Conservation (phyloP, 495 filamentous ascomycete species). For the Mycothermus thermophilus region DNA sequence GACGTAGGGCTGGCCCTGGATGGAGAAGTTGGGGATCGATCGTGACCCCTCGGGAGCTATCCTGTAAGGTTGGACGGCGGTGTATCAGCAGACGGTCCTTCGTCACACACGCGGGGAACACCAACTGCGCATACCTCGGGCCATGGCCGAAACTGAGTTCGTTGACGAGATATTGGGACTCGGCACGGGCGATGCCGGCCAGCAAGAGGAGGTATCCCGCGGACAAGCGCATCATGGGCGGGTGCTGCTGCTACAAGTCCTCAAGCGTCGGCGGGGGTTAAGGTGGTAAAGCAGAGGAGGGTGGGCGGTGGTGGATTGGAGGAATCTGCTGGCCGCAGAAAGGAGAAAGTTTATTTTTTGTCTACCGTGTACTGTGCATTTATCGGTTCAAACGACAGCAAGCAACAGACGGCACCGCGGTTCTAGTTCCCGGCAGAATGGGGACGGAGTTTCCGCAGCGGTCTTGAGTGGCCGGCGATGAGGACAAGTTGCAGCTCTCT, state of each 20-base stretch:
- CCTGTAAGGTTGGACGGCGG: slow-evolving; percentile 12
- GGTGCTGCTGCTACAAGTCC: neutral
- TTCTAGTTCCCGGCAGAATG: slow-evolving; percentile 8
- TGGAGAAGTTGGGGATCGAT: slow-evolving; percentile 40
- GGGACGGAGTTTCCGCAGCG: slow-evolving; percentile 3
- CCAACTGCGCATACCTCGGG: slow-evolving; percentile 42
- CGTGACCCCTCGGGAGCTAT: slow-evolving; percentile 27
- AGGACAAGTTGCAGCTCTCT: slow-evolving; percentile 15
- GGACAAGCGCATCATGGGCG: slow-evolving; percentile 28
- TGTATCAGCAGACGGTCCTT: slow-evolving; percentile 1
- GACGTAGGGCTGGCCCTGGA: slow-evolving; percentile 54
- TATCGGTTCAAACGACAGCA: neutral
- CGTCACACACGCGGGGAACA: no score
- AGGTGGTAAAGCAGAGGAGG: neutral
- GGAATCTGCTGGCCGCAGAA: no score
- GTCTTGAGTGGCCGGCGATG: neutral
- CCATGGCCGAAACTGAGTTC: slow-evolving; percentile 69
- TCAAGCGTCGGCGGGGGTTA: neutral
- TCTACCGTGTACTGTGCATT: no score
- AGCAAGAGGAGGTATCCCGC: slow-evolving; percentile 33
- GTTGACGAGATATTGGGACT: slow-evolving; percentile 42
- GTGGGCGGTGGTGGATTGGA: neutral
- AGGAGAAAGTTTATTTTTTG: no score
- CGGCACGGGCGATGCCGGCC: slow-evolving; percentile 41
- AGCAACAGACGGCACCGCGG: slow-evolving; percentile 1